A percentile compares a stretch with the other conserved stretches of the same genome.
Conservation (phyloP, 805 yeast species). For the Candida mattraensis region DNA sequence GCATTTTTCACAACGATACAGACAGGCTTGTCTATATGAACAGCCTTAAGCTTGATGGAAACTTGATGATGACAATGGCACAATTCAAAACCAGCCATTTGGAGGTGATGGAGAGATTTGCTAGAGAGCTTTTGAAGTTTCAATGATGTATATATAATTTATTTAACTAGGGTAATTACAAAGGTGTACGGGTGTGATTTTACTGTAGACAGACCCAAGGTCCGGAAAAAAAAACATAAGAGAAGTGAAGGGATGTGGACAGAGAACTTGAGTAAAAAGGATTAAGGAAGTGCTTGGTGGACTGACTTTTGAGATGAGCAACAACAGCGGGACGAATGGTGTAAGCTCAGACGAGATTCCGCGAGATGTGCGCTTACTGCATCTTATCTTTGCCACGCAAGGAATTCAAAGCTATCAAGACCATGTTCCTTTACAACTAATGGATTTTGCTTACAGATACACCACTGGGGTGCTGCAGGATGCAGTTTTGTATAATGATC, state of each 20-base stretch:
- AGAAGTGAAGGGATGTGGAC: no score
- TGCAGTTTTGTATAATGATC: constrained; percentile 86
- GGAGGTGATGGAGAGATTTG: constrained; percentile 6
- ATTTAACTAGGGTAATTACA: no score
- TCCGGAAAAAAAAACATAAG: no score
- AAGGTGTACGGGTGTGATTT: no score
- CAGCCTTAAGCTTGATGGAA: constrained; percentile 19
- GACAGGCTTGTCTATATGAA: constrained; percentile 17
- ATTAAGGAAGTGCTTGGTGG: no score
- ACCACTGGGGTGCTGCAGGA: constrained; percentile 85
- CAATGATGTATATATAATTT: constrained; percentile 7
- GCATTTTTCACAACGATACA: constrained; percentile 9
- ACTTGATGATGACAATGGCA: constrained; percentile 9
- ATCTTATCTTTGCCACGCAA: constrained; percentile 89
- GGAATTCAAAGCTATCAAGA: constrained; percentile 91
- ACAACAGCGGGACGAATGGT: no score
- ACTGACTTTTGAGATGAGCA: no score
- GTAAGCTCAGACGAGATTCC: constrained; percentile 48
- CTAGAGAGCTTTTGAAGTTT: constrained; percentile 5
- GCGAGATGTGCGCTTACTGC: constrained; percentile 87
- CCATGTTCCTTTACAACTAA: constrained; percentile 90
- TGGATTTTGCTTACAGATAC: constrained; percentile 95
- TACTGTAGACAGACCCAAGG: no score
- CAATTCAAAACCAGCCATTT: constrained; percentile 13
- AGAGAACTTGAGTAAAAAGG: no score